phyloP scores from a whole-genome alignment of 768 basidiomycete species.

The Lentinula aciculospora region DNA sequence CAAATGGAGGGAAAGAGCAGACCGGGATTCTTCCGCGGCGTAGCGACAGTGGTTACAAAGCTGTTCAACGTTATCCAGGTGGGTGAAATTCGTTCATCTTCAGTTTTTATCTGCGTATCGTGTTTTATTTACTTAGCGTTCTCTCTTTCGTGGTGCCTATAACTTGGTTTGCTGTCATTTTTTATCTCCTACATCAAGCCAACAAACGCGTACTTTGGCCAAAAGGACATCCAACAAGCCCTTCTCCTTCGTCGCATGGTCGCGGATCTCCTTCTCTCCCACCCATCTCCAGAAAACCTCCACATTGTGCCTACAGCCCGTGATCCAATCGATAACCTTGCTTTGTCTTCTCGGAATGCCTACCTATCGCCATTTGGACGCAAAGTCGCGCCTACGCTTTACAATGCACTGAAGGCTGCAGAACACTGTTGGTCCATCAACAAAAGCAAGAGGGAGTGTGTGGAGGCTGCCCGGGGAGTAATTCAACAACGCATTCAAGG shows the following conservation, averaged over 20 bases:
- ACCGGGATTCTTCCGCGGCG: conserved; percentile 92
- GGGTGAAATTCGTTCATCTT: too few relatives aligned
- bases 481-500: conserved; percentile 26
- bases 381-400: conserved; percentile 59
- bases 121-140: too few relatives aligned
- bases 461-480: conserved; percentile 35
- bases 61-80: conserved; percentile 92
- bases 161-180: neutral
- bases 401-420: conserved; percentile 60
- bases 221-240: conserved; percentile 98
- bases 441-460: conserved; percentile 45
- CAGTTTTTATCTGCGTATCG: too few relatives aligned
- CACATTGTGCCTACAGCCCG: conserved; percentile 87
- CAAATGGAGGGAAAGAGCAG: conserved; percentile 90
- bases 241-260: conserved; percentile 75
- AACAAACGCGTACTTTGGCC: conserved; percentile 90
- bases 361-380: conserved; percentile 70
- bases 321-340: conserved; percentile 58
- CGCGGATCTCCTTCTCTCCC: conserved; percentile 73
- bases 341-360: conserved; percentile 86
- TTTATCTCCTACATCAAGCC: conserved; percentile 44
- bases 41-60: conserved; percentile 92
- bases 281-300: conserved; percentile 68
- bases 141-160: too few relatives aligned
- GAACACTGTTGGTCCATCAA: conserved; percentile 45